Evolutionary conservation across 306 rosid genomes (phyloP), one percentile per base, ranked within the genome.

Genomic region (Quercus variabilis): DNA sequence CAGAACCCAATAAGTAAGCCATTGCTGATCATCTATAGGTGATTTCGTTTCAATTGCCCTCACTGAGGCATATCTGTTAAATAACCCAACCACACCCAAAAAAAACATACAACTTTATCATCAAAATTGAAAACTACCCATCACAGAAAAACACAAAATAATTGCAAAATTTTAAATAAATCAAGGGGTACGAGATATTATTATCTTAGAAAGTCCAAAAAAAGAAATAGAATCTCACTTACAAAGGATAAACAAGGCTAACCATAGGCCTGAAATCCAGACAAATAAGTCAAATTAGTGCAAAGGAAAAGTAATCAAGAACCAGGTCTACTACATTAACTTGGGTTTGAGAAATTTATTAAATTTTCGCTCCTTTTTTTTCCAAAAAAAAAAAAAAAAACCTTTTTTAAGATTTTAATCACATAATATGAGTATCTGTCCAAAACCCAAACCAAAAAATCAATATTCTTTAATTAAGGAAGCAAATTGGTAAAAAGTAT

Each of bases 1-100:
- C 6, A 96, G 96, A 80, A 96, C 91, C 99, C 99, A 96, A 74
- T 96, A 96, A 51, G 97, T 96, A 54, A 93, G 94, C 99, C 99
- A 96, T 68, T 96, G 99, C 76, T 90, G 99, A 86, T 96, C 99
- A 73, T 96, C 99, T 20, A 89, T 43, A 35, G 88, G 85, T 69
- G 97, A 90, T 82, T 93, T 92, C 73, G 90, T 91, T 79, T 96
- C 99, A 80, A 93, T 96, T 74, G 98, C 99, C 80, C 94, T 85
- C 63, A 96, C 73, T 8, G 99, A 96, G 19, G 99, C 97, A 76
- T 96, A 96, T 62, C 99, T 96, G 84, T 31, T 38, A 38, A 84
- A 68, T 14, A 72, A 79, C 21, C 38, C 78, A 62, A 65, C 71
- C 55, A 52, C 55, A 74, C n/a, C n/a, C 17, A 76, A 74, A 74